Base-by-base conservation (phyloP, 2,329 filamentous ascomycete genomes). In the Colletotrichum sp. region DNA sequence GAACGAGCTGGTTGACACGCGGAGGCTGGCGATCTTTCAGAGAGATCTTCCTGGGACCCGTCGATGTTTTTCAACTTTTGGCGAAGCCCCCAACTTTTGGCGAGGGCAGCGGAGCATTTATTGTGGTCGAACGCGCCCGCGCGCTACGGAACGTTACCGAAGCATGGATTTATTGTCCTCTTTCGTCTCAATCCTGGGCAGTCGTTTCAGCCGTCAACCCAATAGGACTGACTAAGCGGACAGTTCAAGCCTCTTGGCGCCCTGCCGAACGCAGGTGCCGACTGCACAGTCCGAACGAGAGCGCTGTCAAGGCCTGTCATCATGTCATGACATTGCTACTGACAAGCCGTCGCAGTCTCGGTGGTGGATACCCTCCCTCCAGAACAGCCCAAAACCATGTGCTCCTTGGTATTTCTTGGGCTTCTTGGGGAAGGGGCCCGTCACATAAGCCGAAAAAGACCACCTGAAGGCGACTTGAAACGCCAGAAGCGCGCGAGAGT, bases 381-480 rank as follows among this genome's bases (percentile, higher is more conserved):
- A 21, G 44, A 52, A 39, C 16, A 64, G 6, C 60, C 34, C 32
- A 32, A 64, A 36, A 39, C 60, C 32, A 64, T 39, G 60, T 21
- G 18, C 32, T 39, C 5, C 60, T 64, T 36, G 60, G 60, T 24
- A 26, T 39, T 34, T 68, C 63, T 28, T 30, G 32, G 63, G 59
- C 2, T 66, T 52, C 44, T 52, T 52, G 18, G 59, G 4, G 34
- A 39, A 44, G 36, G 63, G 64, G 44, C 18, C 39, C 55, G 30
- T 71, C 32, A 72, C 69, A 66, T 28, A 60, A 21, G 68, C 63
- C 39, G 21, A 72, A 66, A 44, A 39, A 32, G 59, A 49, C 16
- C 26, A 68, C 65, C 64, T 74, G 74, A 73, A 34, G 70, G 24
- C 64, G 59, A 69, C 34, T 60, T 76, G 74, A 76, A 76, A 76